Evolutionary conservation across 805 yeast species (phyloP), one percentile per base, ranked within the genome.

Genomic region (Ogataea corticis): DNA sequence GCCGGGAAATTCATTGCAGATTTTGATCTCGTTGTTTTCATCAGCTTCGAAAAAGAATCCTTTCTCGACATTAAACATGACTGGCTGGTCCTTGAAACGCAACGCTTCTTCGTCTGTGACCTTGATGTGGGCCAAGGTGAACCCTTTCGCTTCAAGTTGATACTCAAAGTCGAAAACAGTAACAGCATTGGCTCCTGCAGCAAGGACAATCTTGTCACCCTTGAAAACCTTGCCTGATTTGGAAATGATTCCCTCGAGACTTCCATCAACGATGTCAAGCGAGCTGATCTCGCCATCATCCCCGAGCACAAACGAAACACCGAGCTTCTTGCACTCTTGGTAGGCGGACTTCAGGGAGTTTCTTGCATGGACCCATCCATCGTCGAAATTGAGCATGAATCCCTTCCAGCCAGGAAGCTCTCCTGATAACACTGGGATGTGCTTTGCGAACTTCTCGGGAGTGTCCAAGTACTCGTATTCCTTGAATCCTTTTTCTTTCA

Each of bases 41-140:
- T 73, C 76, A 12, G 79, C 77, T 9, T 76, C 76, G 58, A 74
- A 74, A 56, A 69, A 72, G 45, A 72, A 73, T 0, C 79, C 78
- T 32, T 51, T 41, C 29, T 68, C 72, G 0, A 72, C 59, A 48
- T 70, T 65, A 57, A 72, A 72, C 15, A 74, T 65, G 12, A 74
- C 63, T 6, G 78, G 79, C 10, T 71, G 60, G 35, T 56, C 50
- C 46, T 64, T 65, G 42, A 61, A 70, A 18, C 51, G 58, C 23
- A 51, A 52, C 41, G 55, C 69, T 46, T 73, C 76, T 33, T 58
- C 58, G 12, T 58, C 59, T 0, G 66, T 61, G 14, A 73, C 52
- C 33, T 64, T 58, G 7, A 73, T 62, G 46, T 72, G 76, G 4
- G 68, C 58, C 3, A 67, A 62, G 42, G 65, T 63, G n/a, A 63